phyloP scores from a whole-genome alignment of 805 yeast species.

The Tetrapisispora taiwanensis region DNA sequence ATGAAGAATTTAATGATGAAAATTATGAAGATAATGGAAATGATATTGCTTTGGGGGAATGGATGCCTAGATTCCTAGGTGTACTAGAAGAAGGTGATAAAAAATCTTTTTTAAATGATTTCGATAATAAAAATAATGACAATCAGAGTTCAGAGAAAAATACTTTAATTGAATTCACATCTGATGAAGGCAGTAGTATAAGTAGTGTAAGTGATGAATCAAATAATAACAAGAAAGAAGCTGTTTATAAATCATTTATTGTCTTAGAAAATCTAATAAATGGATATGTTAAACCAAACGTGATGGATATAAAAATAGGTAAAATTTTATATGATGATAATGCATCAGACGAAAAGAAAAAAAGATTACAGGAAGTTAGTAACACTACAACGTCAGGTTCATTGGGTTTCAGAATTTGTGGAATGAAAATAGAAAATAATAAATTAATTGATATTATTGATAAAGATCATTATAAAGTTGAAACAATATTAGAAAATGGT shows the following conservation, averaged over 20 bases:
- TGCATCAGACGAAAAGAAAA: constrained; percentile 49
- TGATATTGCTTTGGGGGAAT: constrained; percentile 18
- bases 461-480: constrained; percentile 8
- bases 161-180: not conserved
- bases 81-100: constrained; percentile 17
- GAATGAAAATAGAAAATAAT: constrained; percentile 52
- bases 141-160: not conserved
- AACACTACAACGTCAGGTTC: constrained; percentile 70
- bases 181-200: not conserved
- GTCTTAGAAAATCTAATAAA: constrained; percentile 63
- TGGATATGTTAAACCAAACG: constrained; percentile 55
- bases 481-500: constrained; percentile 6
- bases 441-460: constrained; percentile 12
- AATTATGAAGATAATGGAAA: too few species aligned
- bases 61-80: constrained; percentile 27
- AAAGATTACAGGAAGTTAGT: constrained; percentile 55
- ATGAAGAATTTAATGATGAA: not conserved
- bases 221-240: not conserved
- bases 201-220: not conserved
- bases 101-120: not conserved
- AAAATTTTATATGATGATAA: constrained; percentile 52
- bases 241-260: constrained; percentile 31
- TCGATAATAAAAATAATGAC: not conserved
- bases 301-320: constrained; percentile 82
- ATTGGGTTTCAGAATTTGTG: constrained; percentile 71